Percentiles rank a stretch among this genome's conserved stretches.
phyloP scores from a whole-genome alignment of 140 eudicot species.

The Erigeron philadelphicus region DNA sequence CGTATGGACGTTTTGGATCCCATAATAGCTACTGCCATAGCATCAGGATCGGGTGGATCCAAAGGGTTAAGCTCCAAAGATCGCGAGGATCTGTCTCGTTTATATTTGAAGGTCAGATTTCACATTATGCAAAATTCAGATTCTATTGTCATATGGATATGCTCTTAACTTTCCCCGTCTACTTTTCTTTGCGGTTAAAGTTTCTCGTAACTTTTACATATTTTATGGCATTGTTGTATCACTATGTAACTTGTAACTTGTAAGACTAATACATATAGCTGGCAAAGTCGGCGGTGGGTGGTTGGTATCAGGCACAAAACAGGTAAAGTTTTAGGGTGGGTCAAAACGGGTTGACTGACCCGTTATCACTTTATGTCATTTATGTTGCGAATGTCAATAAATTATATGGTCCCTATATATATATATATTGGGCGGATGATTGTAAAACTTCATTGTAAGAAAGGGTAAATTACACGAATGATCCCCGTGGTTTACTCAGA shows the following conservation, averaged over 20 bases:
- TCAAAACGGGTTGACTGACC: not conserved
- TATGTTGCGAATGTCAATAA: not conserved
- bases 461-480: no score
- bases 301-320: not conserved
- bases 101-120: slow-evolving; percentile 67
- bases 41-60: slow-evolving; percentile 39
- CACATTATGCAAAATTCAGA: not conserved
- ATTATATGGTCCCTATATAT: not conserved
- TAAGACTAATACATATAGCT: not conserved
- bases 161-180: not conserved
- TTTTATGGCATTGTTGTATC: slow-evolving; percentile 9
- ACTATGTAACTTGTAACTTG: not conserved
- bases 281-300: not conserved
- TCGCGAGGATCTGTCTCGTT: slow-evolving; percentile 56
- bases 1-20: slow-evolving; percentile 48
- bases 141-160: not conserved
- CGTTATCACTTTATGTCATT: not conserved
- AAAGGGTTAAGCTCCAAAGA: slow-evolving; percentile 56
- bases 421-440: not conserved
- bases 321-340: not conserved
- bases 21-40: slow-evolving; percentile 46
- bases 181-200: not conserved
- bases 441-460: not conserved
- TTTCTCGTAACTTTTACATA: not conserved
- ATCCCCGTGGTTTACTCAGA: no score